Percentiles rank a stretch among this genome's conserved stretches.
These are phyloP conservation scores for Lolium multiflorum DNA, from an alignment of 176 grass and related monocot genomes.

Conservation along the genomic window DNA sequence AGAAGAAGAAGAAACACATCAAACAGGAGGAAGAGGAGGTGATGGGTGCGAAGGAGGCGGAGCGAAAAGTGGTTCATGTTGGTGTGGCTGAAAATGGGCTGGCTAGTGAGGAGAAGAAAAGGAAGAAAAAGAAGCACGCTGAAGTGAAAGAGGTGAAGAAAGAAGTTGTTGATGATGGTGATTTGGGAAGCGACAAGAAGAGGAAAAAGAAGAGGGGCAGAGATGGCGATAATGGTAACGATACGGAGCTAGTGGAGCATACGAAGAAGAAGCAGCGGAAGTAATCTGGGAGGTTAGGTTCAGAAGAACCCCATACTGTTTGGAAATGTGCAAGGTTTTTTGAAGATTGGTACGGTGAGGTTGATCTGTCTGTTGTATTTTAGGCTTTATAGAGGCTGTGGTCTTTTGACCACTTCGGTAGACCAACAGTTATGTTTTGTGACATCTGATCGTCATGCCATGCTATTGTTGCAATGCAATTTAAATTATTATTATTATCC, in stretches of 20 bases:
- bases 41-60: not conserved
- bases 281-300: not conserved
- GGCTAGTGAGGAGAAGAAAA: not conserved
- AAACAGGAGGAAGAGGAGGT: not conserved
- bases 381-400: slow-evolving; percentile 11
- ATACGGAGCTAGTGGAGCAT: not conserved
- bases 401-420: slow-evolving; percentile 9
- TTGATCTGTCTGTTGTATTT: slow-evolving; percentile 39
- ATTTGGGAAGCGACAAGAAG: slow-evolving; percentile 32
- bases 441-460: not conserved
- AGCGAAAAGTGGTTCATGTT: not conserved
- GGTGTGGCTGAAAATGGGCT: slow-evolving; percentile 1
- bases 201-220: slow-evolving; percentile 42
- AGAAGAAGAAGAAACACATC: not conserved
- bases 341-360: slow-evolving; percentile 24
- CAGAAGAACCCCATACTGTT: not conserved
- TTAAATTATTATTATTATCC: not conserved
- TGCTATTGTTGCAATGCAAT: slow-evolving; percentile 2
- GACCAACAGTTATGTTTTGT: not conserved
- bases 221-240: not conserved
- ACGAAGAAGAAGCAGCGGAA: slow-evolving; percentile 53
- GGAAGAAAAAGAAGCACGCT: not conserved
- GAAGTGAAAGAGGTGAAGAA: not conserved
- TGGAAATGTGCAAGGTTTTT: not conserved
- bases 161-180: not conserved